Percentiles rank a stretch among this genome's conserved stretches.
phyloP scores from a whole-genome alignment of 2,329 filamentous ascomycete species.

The Ascosphaera aggregata region DNA sequence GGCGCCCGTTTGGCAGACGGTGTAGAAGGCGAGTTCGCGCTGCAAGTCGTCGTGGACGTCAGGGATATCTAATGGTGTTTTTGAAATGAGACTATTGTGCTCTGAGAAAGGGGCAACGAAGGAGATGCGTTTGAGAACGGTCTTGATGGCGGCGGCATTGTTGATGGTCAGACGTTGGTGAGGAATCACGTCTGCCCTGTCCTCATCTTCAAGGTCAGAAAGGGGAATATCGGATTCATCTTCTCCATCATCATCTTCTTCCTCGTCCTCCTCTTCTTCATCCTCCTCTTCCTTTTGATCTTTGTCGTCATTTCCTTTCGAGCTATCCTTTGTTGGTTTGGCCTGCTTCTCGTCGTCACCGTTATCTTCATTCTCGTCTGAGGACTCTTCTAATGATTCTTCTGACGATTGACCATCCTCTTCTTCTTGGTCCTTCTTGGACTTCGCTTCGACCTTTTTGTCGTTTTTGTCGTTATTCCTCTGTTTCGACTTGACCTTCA shows the following conservation, averaged over 20 bases:
- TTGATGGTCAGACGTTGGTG: constrained; percentile 93
- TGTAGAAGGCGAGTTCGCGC: constrained; percentile 83
- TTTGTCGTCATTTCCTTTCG: constrained; percentile 9
- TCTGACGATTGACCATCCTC: constrained; percentile 1
- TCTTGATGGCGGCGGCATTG: constrained; percentile 69
- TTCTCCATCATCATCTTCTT: constrained; percentile 41
- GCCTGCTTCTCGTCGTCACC: too few relatives aligned
- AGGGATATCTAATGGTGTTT: constrained; percentile 44
- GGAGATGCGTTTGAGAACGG: constrained; percentile 46
- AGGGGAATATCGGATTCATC: constrained; percentile 76
- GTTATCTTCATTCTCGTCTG: constrained; percentile 20
- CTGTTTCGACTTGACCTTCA: constrained; percentile 17
- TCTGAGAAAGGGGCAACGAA: constrained; percentile 49
- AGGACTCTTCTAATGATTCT: constrained; percentile 24
- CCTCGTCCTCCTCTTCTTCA: constrained; percentile 16
- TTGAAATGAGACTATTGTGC: constrained; percentile 54
- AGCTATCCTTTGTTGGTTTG: too few relatives aligned
- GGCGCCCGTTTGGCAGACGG: constrained; percentile 62
- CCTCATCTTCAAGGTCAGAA: constrained; percentile 61
- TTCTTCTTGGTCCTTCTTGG: constrained; percentile 18
- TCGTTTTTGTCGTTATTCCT: constrained; percentile 5
- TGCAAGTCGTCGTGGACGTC: constrained; percentile 81
- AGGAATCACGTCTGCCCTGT: constrained; percentile 66
- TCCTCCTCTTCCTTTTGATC: constrained; percentile 12
- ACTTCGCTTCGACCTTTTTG: constrained; percentile 8